These are phyloP conservation scores for Globisporangium apiculatum DNA, from an alignment of 352 stramenopile species.

Conservation along the genomic window DNA sequence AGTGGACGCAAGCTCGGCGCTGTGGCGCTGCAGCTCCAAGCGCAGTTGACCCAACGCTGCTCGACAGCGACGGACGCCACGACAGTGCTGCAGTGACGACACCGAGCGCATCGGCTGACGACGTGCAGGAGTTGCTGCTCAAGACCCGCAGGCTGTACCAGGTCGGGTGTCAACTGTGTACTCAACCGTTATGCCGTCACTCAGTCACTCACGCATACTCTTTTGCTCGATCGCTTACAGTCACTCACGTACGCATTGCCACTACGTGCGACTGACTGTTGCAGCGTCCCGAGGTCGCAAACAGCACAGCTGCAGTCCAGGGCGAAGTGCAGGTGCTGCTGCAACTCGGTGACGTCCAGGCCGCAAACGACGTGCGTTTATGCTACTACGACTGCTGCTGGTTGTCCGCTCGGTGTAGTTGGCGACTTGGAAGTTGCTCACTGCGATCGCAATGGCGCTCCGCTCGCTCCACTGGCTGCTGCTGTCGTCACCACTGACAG, in stretches of 20 bases:
- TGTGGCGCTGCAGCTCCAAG: not conserved
- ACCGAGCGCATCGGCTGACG: not conserved
- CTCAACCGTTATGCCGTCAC: too few relatives aligned
- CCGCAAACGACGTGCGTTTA: conserved; percentile 18
- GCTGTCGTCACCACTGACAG: conserved; percentile 10
- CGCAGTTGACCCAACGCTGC: not conserved
- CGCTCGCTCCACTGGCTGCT: too few relatives aligned
- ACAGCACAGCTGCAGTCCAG: conserved; percentile 19
- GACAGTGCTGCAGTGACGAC: not conserved
- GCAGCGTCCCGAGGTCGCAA: conserved; percentile 24
- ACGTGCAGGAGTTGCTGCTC: conserved; percentile 4
- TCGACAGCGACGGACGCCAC: not conserved
- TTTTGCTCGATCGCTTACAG: not conserved
- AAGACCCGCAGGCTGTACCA: conserved; percentile 31
- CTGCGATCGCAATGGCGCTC: too few relatives aligned
- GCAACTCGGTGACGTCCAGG: conserved; percentile 34
- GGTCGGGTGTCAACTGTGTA: conserved; percentile 7
- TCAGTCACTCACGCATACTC: too few relatives aligned
- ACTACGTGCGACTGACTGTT: not conserved
- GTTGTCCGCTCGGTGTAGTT: too few relatives aligned
- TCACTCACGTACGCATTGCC: not conserved
- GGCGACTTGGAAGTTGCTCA: too few relatives aligned
- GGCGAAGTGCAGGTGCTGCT: conserved; percentile 42
- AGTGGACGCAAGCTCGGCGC: conserved; percentile 16
- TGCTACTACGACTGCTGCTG: too few relatives aligned